Evolutionary conservation across 805 yeast species (phyloP), one percentile per base, ranked within the genome.

Genomic region (Saccharomycopsis lassenensis): DNA sequence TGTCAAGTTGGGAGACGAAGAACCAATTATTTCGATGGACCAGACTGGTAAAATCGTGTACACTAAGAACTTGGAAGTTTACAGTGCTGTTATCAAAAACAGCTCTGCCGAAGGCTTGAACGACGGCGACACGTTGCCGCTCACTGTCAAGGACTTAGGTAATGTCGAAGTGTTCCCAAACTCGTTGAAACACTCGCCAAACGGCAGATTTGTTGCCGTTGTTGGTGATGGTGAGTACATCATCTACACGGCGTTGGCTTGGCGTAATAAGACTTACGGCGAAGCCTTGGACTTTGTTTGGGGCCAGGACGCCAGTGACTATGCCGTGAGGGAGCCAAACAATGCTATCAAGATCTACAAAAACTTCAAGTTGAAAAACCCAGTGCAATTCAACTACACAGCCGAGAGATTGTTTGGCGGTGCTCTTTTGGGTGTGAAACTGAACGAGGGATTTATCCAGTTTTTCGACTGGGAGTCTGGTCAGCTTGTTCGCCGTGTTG

Each of bases 181-280:
- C 44, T 70, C 81, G 42, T 68, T 91, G 52, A 63, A 69, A 33
- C 98, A 91, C 59, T 89, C 97, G 30, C 96, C 97, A 45, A 91
- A 91, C 55, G 99, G 99, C 46, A 76, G 95, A 58, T 91, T 82
- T 56, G 96, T 87, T 26, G 81, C 97, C 19, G 95, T 91, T 33
- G 80, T 89, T 31, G 99, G 99, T 54, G 98, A 91, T 61, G 96
- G 95, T 42, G 99, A 91, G 60, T 89, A 85, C 57, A 84, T 89
- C 49, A 79, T 91, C 37, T 91, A 89, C 61, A 87, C 97, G 2
- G 89, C 98, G 1, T 70, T 91, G 51, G 97, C 97, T 1, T 91
- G 98, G 98, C 76, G 98, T 64, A 86, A 89, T 52, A 91, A 86
- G 62, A 69, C 86, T 33, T 91, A 82, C 58, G 97, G 97, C 45